These are phyloP conservation scores for Ophiocordyceps camponoti-rufipedis DNA, from an alignment of 2,329 filamentous ascomycete species.

Conservation along the genomic window DNA sequence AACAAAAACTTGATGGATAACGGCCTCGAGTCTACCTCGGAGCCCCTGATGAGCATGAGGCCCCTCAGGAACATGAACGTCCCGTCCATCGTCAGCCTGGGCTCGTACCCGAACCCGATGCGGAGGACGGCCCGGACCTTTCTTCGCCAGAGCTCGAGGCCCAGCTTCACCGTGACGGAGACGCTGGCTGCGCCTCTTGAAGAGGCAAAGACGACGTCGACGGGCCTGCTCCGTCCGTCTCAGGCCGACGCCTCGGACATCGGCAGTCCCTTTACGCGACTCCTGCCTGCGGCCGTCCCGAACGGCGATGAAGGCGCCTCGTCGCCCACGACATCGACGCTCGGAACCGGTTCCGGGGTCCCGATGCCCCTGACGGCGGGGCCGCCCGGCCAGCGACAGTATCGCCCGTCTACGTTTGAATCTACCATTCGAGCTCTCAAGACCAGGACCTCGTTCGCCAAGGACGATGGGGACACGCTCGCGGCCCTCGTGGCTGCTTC, in stretches of 20 bases:
- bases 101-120: constrained; percentile 36
- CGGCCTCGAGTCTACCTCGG: constrained; percentile 7
- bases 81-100: constrained; percentile 32
- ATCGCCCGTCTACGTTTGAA: constrained; percentile 24
- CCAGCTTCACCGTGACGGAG: neutral
- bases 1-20: constrained; percentile 4
- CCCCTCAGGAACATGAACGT: constrained; percentile 20
- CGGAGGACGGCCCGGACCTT: constrained; percentile 31
- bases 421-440: constrained; percentile 16
- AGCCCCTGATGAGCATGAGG: constrained; percentile 6
- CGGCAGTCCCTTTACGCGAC: neutral
- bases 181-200: neutral
- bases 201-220: neutral
- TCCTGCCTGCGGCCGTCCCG: constrained; percentile 1
- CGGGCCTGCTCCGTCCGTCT: constrained; percentile 3
- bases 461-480: constrained; percentile 6
- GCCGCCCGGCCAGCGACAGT: constrained; percentile 33
- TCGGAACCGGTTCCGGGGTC: constrained; percentile 18
- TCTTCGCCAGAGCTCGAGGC: constrained; percentile 10
- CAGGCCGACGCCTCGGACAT: constrained; percentile 1
- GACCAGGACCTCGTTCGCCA: constrained; percentile 8
- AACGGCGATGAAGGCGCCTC: neutral
- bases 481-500: neutral
- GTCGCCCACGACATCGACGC: constrained; percentile 4
- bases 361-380: constrained; percentile 35